phyloP scores from a whole-genome alignment of 306 rosid species.

The Bauhinia variegata region DNA sequence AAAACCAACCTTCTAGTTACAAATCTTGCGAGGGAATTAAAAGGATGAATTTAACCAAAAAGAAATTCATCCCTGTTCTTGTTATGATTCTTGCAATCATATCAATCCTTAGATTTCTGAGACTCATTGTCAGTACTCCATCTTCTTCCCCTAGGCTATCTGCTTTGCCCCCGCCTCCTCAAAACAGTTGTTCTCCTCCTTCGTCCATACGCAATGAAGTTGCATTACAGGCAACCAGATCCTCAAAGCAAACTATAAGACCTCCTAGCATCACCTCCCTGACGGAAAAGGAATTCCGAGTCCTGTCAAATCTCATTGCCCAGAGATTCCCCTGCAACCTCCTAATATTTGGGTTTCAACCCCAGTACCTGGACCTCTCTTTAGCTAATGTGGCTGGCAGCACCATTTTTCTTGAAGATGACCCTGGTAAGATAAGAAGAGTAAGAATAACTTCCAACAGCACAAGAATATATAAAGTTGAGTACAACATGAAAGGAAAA shows the following conservation, averaged over 20 bases:
- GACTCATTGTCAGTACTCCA: constrained; percentile 56
- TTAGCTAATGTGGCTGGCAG: constrained; percentile 70
- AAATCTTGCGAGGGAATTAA: constrained; percentile 46
- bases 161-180: constrained; percentile 40
- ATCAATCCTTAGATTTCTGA: constrained; percentile 66
- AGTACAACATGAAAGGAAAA: constrained; percentile 61
- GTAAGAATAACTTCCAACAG: constrained; percentile 49
- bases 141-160: constrained; percentile 47
- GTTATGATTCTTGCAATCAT: constrained; percentile 63
- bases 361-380: constrained; percentile 67
- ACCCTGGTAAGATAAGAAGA: constrained; percentile 44
- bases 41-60: constrained; percentile 60
- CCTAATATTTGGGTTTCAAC: constrained; percentile 78
- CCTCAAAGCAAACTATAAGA: constrained; percentile 35
- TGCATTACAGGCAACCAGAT: constrained; percentile 28
- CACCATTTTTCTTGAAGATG: constrained; percentile 75
- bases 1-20: constrained; percentile 37
- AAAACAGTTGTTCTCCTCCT: constrained; percentile 30
- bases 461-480: constrained; percentile 58
- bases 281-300: constrained; percentile 66
- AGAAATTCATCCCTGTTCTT: constrained; percentile 67
- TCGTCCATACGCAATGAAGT: constrained; percentile 31
- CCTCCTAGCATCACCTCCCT: constrained; percentile 42
- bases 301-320: constrained; percentile 60
- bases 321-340: constrained; percentile 81